phyloP scores from a whole-genome alignment of 768 basidiomycete genomes.

The Mycena galericulata region DNA sequence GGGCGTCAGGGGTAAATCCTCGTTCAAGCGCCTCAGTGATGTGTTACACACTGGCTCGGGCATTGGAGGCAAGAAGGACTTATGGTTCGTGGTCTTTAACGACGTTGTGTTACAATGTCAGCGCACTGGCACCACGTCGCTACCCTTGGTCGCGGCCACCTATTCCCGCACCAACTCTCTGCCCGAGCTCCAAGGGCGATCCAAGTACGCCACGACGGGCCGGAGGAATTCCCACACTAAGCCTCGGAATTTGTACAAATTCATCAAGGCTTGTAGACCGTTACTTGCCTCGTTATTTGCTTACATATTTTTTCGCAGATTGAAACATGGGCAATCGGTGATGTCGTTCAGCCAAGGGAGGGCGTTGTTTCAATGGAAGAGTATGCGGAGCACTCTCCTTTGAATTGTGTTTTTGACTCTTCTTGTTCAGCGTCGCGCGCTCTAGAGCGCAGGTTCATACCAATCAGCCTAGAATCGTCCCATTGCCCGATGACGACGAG shows the following conservation, averaged over 20 bases:
- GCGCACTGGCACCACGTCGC: conserved; percentile 87
- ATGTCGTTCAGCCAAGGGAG: conserved; percentile 78
- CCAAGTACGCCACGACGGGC: conserved; percentile 87
- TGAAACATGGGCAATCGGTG: conserved; percentile 88
- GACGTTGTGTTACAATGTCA: conserved; percentile 96
- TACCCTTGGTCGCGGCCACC: conserved; percentile 78
- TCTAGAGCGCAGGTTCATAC: conserved; percentile 70
- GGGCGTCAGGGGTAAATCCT: conserved; percentile 83
- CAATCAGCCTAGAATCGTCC: conserved; percentile 71
- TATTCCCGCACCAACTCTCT: conserved; percentile 80
- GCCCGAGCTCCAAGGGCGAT: conserved; percentile 86
- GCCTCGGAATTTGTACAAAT: conserved; percentile 94
- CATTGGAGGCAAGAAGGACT: conserved; percentile 79
- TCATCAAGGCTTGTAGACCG: conserved; percentile 75
- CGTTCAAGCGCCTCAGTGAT: conserved; percentile 91
- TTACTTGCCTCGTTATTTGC: neutral
- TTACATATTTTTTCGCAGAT: conserved; percentile 60
- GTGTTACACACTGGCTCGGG: conserved; percentile 75
- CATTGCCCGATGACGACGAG: conserved; percentile 75
- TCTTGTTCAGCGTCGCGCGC: conserved; percentile 71
- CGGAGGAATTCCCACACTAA: conserved; percentile 81
- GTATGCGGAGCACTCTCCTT: conserved; percentile 58
- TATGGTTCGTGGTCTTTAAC: conserved; percentile 96
- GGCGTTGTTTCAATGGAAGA: conserved; percentile 93
- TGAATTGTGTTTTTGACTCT: conserved; percentile 23